Conservation (phyloP, 805 yeast species). For the Yamadazyma ubonensis region DNA sequence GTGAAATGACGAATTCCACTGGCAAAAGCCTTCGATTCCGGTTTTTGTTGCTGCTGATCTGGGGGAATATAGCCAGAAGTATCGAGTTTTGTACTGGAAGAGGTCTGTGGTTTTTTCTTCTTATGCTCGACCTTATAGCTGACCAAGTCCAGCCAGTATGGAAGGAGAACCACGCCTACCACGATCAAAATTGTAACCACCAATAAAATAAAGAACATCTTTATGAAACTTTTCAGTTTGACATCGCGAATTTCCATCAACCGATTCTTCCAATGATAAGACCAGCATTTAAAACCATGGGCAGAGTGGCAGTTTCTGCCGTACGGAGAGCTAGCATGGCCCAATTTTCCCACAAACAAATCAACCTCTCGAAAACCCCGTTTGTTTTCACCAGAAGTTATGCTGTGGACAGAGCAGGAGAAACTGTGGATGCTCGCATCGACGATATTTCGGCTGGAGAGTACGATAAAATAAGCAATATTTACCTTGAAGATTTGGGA, state of each 20-base stretch:
- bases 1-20: conserved; percentile 32
- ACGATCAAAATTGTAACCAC: conserved; percentile 43
- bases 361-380: background rate
- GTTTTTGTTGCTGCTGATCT: conserved; percentile 28
- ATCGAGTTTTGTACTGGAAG: conserved; percentile 6
- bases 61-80: conserved; percentile 41
- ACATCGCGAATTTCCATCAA: background rate
- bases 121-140: conserved; percentile 38
- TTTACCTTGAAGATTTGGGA: conserved; percentile 64
- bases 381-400: conserved; percentile 7
- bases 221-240: background rate
- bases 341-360: too few relatives aligned
- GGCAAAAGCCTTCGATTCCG: conserved; percentile 11
- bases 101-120: background rate
- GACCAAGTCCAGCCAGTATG: conserved; percentile 52
- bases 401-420: conserved; percentile 16
- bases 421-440: conserved; percentile 36
- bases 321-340: too few relatives aligned
- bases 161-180: conserved; percentile 42
- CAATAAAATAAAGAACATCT: conserved; percentile 40
- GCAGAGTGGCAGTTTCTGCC: background rate
- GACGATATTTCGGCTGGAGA: conserved; percentile 46
- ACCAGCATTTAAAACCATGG: background rate
- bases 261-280: conserved; percentile 4
- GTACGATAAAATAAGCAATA: conserved; percentile 65